Percentiles rank a stretch among this genome's conserved stretches.
Evolutionary conservation across 2,329 filamentous ascomycete genomes (phyloP).

Genomic region (Trichophyton verrucosum): DNA sequence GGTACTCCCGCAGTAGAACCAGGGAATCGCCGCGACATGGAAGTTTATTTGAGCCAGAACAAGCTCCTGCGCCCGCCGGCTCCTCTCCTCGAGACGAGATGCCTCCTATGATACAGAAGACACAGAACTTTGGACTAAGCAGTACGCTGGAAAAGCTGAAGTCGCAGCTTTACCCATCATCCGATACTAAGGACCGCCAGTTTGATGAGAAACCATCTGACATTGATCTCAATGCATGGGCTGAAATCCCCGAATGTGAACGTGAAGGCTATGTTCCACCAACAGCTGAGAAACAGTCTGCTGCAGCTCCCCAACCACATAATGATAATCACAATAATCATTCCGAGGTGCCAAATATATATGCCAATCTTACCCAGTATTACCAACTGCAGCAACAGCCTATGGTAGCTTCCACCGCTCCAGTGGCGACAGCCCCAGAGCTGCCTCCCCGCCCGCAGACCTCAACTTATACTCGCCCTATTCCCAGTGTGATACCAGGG

Average conservation of each 20-base stretch:
- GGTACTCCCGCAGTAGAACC: conserved; percentile 8
- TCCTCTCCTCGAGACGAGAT: background rate
- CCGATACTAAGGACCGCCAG: background rate
- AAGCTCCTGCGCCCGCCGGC: background rate
- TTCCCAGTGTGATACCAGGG: conserved; percentile 13
- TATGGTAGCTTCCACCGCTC: conserved; percentile 13
- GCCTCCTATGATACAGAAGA: background rate
- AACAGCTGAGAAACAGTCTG: conserved; percentile 1
- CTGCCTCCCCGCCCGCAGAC: conserved; percentile 7
- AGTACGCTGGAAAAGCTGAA: background rate
- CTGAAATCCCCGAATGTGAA: conserved; percentile 29
- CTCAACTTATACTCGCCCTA: conserved; percentile 16
- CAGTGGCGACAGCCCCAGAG: background rate
- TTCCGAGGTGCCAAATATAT: background rate
- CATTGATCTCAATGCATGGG: conserved; percentile 21
- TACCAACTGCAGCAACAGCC: conserved; percentile 18
- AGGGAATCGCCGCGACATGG: conserved; percentile 2
- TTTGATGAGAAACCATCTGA: background rate
- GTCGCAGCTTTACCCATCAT: background rate
- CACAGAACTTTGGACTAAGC: background rate
- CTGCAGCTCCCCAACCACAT: background rate
- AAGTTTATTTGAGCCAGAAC: background rate
- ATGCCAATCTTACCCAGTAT: background rate
- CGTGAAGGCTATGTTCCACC: conserved; percentile 33
- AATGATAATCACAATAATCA: background rate